These are phyloP conservation scores for Melampsora americana DNA, from an alignment of 1,284 basidiomycete genomes.

Conservation along the genomic window DNA sequence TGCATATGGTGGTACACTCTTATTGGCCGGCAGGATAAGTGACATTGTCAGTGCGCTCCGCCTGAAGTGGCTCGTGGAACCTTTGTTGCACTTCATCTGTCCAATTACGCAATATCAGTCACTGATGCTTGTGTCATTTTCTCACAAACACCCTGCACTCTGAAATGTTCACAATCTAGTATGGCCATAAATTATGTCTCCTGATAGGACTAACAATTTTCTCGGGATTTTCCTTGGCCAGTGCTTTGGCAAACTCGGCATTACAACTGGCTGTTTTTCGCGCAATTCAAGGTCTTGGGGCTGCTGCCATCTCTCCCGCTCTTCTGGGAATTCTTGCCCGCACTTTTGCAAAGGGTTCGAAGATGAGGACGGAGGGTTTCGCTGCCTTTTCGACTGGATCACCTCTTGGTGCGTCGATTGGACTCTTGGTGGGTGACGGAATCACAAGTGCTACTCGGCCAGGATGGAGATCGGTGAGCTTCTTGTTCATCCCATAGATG, in stretches of 20 bases:
- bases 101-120: no score
- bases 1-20: slow-evolving; percentile 27
- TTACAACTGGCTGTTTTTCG: slow-evolving; percentile 2
- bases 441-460: slow-evolving; percentile 19
- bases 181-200: slow-evolving; percentile 21
- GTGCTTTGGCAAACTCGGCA: slow-evolving; percentile 3
- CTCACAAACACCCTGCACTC: no score
- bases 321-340: slow-evolving; percentile 27
- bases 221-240: slow-evolving; percentile 10
- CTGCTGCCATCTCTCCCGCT: slow-evolving; percentile 30
- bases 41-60: slow-evolving; percentile 17
- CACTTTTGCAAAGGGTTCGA: slow-evolving; percentile 7
- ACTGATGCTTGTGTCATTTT: no score
- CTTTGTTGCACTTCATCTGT: no score
- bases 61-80: no score
- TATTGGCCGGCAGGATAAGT: slow-evolving; percentile 32
- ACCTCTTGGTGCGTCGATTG: slow-evolving; percentile 27
- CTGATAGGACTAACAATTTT: slow-evolving; percentile 18
- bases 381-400: slow-evolving; percentile 30
- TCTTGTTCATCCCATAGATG: not conserved
- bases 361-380: slow-evolving; percentile 22
- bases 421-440: slow-evolving; percentile 29
- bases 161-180: not conserved
- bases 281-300: slow-evolving; percentile 37
- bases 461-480: slow-evolving; percentile 29